These are phyloP conservation scores for Peronospora farinosa DNA, from an alignment of 352 stramenopile genomes.

Conservation along the genomic window DNA sequence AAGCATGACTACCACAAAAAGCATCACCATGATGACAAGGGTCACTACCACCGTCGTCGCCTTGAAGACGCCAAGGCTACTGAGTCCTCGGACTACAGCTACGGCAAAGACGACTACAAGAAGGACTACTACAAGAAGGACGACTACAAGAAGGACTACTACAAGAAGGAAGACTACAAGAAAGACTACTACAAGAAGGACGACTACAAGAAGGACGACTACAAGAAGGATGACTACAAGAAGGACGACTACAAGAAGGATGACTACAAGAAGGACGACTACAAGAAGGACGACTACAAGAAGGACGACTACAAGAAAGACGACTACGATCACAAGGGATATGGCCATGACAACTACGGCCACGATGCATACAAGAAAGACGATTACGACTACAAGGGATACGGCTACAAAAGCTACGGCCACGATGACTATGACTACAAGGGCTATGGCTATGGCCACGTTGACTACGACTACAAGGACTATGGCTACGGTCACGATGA, in stretches of 20 bases:
- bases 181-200: no score
- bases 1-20: constrained; percentile 10
- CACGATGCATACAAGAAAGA: not conserved
- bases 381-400: not conserved
- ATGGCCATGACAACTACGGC: no score
- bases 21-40: constrained; percentile 9
- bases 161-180: not conserved
- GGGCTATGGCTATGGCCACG: not conserved
- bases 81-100: constrained; percentile 18
- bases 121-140: constrained; percentile 6
- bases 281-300: no score
- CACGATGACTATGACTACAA: no score
- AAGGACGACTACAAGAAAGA: no score
- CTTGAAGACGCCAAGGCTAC: constrained; percentile 16
- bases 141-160: not conserved
- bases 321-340: no score
- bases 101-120: constrained; percentile 7
- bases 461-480: constrained; percentile 1
- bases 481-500: not conserved
- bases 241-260: no score
- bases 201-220: no score
- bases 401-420: no score
- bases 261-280: no score
- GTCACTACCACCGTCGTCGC: constrained; percentile 16
- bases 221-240: no score